These are phyloP conservation scores for Tylopilus sp. DNA, from an alignment of 1,284 basidiomycete genomes.

Conservation along the genomic window DNA sequence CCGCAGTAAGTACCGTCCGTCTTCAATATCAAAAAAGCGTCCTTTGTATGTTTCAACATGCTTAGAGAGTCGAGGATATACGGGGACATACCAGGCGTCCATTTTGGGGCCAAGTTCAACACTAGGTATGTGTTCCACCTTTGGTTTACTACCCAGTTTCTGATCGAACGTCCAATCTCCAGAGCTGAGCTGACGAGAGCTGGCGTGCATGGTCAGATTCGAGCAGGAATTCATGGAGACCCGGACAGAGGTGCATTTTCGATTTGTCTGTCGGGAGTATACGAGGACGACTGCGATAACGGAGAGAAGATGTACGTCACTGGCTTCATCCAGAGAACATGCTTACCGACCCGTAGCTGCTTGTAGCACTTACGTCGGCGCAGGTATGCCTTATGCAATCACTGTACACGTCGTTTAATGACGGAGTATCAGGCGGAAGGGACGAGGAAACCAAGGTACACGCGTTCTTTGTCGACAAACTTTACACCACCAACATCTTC, in stretches of 20 bases:
- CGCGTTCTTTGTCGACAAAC: neutral
- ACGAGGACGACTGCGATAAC: conserved; percentile 40
- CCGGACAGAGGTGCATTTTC: conserved; percentile 36
- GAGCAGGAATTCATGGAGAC: conserved; percentile 30
- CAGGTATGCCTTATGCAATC: conserved; percentile 5
- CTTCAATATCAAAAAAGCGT: neutral
- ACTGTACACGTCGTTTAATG: neutral
- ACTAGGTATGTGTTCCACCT: conserved; percentile 13
- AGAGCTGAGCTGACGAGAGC: conserved; percentile 11
- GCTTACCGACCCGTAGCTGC: neutral
- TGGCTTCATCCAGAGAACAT: neutral
- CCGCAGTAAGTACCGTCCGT: neutral
- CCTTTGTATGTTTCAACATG: neutral
- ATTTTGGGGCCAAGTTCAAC: conserved; percentile 6
- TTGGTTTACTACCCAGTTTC: too few species aligned
- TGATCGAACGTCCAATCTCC: neutral
- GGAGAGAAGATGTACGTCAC: conserved; percentile 39
- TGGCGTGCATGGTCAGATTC: conserved; percentile 19
- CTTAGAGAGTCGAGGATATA: neutral
- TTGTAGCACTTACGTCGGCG: conserved; percentile 40
- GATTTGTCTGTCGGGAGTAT: conserved; percentile 41
- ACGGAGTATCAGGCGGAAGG: neutral
- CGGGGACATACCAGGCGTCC: conserved; percentile 18
- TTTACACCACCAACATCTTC: neutral
- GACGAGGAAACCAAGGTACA: conserved; percentile 8